Evolutionary conservation across 2,329 filamentous ascomycete species (phyloP), one percentile per base, ranked within the genome.

Genomic region (Phoma sp.): DNA sequence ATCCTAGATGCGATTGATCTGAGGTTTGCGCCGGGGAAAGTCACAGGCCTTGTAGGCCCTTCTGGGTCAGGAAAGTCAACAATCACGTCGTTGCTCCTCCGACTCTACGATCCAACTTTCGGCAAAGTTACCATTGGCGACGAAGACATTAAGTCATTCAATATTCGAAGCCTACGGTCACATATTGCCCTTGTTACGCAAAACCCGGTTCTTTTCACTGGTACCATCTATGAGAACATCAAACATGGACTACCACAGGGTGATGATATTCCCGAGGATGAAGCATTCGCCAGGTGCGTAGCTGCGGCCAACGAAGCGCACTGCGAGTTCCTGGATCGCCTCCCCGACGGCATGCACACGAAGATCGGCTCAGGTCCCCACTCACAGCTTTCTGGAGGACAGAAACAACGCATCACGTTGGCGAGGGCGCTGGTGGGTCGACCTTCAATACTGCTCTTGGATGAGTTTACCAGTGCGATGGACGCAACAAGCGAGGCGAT

Each of bases 241-340:
- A 69, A 56, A 40, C 66, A 73, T 43, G 73, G 73, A 12, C 45
- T 72, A 9, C 62, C 61, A 17, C 50, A 60, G 20, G 34, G 37
- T 3, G 57, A 68, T 30, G 29, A 39, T 6, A 34, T 72, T 1
- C 46, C 64, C 4, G 66, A 73, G 18, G 66, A 69, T 3, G 75
- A 80, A 9, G 77, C 81, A 0, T 54, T 77, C 2, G 72, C 78
- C 9, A 75, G 82, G 23, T 79, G 83, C 12, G 69, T 75, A 15
- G 67, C 61, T 28, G 83, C 86, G 9, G 81, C 84, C 2, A 73
- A 70, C 7, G 77, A 87, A 29, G 86, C 87, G 2, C 84, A 88
- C 68, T 73, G 68, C 36, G 73, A 75, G 29, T 76, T 76, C 49
- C 55, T 76, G 12, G 64, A 67, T 18, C 59, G 65, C 17, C 65